Conservation (phyloP, 495 filamentous ascomycete species). For the Lineolata rhizophorae region DNA sequence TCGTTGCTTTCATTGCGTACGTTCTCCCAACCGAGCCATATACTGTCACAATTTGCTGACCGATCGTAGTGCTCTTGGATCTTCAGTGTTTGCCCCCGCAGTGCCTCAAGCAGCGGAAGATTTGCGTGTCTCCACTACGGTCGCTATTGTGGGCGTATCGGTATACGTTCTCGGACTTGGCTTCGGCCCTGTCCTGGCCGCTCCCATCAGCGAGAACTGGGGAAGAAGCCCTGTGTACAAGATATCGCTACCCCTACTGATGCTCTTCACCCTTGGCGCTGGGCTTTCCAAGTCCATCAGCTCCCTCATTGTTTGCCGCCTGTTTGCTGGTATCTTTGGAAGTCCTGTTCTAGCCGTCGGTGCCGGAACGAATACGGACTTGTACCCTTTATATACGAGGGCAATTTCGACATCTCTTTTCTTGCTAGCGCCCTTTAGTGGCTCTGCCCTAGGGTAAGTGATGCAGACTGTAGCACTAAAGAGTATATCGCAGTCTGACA, state of each 20-base stretch:
- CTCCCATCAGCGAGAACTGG: constrained; percentile 16
- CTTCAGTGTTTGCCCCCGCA: constrained; percentile 16
- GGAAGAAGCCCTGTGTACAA: constrained; percentile 16
- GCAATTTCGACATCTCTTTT: constrained; percentile 25
- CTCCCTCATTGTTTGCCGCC: constrained; percentile 31
- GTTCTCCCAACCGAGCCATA: constrained; percentile 4
- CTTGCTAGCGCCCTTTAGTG: constrained; percentile 33
- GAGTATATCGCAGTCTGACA: no score
- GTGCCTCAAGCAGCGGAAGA: constrained; percentile 8
- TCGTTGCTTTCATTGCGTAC: constrained; percentile 15
- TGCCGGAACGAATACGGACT: constrained; percentile 30
- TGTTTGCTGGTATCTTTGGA: constrained; percentile 37
- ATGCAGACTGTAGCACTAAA: no score
- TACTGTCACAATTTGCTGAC: neutral
- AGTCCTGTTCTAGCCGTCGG: constrained; percentile 32
- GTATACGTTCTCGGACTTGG: constrained; percentile 17
- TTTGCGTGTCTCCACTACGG: constrained; percentile 14
- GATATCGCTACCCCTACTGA: constrained; percentile 23
- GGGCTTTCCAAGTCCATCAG: constrained; percentile 33
- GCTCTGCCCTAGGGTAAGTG: constrained; percentile 26
- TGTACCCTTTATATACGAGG: constrained; percentile 23
- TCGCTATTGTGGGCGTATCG: constrained; percentile 13
- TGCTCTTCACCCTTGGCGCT: constrained; percentile 41
- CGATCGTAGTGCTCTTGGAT: constrained; percentile 10
- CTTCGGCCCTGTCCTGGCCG: constrained; percentile 15